A percentile compares a stretch with the other conserved stretches of the same genome.
These are phyloP conservation scores for Kodamaea plutei DNA, from an alignment of 1,139 yeast species.

Conservation along the genomic window DNA sequence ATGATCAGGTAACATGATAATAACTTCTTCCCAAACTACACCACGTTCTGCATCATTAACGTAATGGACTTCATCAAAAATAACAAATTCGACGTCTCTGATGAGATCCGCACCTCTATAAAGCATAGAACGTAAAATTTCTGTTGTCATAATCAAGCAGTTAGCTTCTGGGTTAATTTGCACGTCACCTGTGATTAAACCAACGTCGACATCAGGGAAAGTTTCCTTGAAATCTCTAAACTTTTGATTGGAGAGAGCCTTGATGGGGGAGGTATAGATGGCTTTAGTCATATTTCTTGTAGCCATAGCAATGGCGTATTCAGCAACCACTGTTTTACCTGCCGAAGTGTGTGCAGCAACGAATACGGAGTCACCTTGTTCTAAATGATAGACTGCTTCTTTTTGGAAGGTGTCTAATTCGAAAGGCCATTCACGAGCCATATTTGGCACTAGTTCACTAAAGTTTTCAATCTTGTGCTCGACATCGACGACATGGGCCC, in stretches of 20 bases:
- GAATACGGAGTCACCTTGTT: conserved; percentile 94
- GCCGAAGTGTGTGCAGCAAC: conserved; percentile 98
- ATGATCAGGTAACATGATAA: conserved; percentile 93
- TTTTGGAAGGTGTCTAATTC: conserved; percentile 93
- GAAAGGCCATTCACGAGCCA: conserved; percentile 92
- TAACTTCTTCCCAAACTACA: conserved; percentile 99
- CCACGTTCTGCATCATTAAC: conserved; percentile 97
- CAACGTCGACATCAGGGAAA: conserved; percentile 80
- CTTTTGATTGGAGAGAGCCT: conserved; percentile 89
- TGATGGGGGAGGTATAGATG: conserved; percentile 89
- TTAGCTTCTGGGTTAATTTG: conserved; percentile 97
- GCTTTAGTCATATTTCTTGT: conserved; percentile 86
- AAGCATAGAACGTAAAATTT: conserved; percentile 89
- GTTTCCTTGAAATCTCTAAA: conserved; percentile 86
- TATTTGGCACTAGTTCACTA: conserved; percentile 81
- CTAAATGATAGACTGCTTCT: conserved; percentile 93
- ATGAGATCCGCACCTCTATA: conserved; percentile 95
- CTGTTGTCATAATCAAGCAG: conserved; percentile 97
- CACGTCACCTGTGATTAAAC: conserved; percentile 96
- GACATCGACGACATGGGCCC: conserved; percentile 96
- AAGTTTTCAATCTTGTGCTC: conserved; percentile 82
- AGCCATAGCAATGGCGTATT: conserved; percentile 93
- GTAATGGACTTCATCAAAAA: conserved; percentile 96
- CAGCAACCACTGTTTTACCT: conserved; percentile 90
- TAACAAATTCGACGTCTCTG: conserved; percentile 95